These are phyloP conservation scores for Arctium lappa DNA, from an alignment of 129 eudicot genomes.

Conservation along the genomic window DNA sequence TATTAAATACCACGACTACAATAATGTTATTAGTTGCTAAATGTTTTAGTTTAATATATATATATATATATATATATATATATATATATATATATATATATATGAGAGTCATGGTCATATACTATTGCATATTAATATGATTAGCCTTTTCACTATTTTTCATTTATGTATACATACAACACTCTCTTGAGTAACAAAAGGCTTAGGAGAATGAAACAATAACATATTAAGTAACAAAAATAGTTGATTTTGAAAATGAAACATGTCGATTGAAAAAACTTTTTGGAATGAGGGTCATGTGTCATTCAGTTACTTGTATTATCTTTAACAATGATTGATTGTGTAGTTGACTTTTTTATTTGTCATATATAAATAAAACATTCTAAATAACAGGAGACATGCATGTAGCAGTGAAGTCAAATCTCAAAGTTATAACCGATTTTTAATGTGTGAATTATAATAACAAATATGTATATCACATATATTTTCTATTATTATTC, in stretches of 20 bases:
- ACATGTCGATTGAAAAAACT: background rate
- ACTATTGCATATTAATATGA: background rate
- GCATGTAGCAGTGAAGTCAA: background rate
- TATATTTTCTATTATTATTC: no score
- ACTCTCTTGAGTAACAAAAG: background rate
- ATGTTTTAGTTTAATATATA: no score
- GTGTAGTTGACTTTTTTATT: background rate
- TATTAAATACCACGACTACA: background rate
- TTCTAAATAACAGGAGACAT: background rate
- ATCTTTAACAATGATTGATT: background rate
- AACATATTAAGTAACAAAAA: background rate
- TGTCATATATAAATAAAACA: background rate
- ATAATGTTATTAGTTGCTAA: background rate
- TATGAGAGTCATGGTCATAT: background rate
- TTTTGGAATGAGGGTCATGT: background rate
- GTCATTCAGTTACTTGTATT: background rate
- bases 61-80: no score
- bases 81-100: no score
- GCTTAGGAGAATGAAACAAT: background rate
- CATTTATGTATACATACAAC: background rate
- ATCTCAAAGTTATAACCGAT: no score
- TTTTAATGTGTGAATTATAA: no score
- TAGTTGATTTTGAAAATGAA: background rate
- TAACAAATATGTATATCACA: no score
- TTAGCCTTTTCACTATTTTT: background rate